Percentiles rank a stretch among this genome's conserved stretches.
phyloP scores from a whole-genome alignment of 2,329 filamentous ascomycete species.

The Clonostachys sp. region DNA sequence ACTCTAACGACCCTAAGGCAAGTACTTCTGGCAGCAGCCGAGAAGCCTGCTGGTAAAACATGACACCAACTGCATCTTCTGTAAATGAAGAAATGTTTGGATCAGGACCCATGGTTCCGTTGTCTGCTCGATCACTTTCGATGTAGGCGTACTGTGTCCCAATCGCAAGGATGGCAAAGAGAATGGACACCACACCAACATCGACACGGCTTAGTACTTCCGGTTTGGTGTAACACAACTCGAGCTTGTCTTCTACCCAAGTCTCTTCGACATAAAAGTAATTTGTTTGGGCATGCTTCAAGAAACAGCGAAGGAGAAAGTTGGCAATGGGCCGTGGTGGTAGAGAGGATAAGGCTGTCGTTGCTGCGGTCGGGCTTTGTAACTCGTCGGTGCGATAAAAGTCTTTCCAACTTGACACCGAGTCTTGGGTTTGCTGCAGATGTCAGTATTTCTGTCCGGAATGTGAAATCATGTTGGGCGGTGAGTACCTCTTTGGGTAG shows the following conservation, averaged over 20 bases:
- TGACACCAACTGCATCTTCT: slow-evolving; percentile 48
- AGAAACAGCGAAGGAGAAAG: slow-evolving; percentile 41
- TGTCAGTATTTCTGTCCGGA: slow-evolving; percentile 20
- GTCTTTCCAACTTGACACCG: slow-evolving; percentile 24
- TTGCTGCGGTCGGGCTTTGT: slow-evolving; percentile 29
- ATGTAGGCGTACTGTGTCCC: slow-evolving; percentile 46
- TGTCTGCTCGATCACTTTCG: slow-evolving; percentile 18
- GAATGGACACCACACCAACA: slow-evolving; percentile 35
- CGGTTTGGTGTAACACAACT: slow-evolving; percentile 31
- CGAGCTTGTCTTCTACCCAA: slow-evolving; percentile 34
- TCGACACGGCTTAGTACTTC: slow-evolving; percentile 28
- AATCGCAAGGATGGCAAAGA: slow-evolving; percentile 43
- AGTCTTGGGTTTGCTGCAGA: slow-evolving; percentile 15
- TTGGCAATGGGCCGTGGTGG: slow-evolving; percentile 40
- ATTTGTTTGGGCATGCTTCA: slow-evolving; percentile 41
- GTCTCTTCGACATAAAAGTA: slow-evolving; percentile 40
- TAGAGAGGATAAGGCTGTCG: slow-evolving; percentile 27
- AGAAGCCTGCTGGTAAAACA: slow-evolving; percentile 51
- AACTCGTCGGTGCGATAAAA: slow-evolving; percentile 41
- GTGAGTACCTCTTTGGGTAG: no score
- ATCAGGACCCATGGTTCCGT: slow-evolving; percentile 4
- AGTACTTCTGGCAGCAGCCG: slow-evolving; percentile 52
- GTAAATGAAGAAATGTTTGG: slow-evolving; percentile 22
- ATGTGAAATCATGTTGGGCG: no score
- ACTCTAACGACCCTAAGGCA: slow-evolving; percentile 48